A percentile compares a stretch with the other conserved stretches of the same genome.
Conservation (phyloP, 2,329 filamentous ascomycete genomes). For the Pseudogymnoascus sp. region DNA sequence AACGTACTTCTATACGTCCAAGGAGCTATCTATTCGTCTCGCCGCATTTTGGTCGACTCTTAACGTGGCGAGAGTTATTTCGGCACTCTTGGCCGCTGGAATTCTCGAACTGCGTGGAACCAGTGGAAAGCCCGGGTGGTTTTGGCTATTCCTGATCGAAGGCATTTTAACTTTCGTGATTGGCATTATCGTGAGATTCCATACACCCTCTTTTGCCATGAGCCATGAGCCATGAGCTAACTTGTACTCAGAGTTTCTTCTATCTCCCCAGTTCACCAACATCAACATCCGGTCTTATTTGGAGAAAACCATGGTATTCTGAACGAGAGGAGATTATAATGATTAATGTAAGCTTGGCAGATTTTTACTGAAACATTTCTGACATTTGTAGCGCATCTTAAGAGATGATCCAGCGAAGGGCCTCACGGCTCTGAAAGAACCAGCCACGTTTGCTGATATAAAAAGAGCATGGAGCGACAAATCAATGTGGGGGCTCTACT, state of each 20-base stretch:
- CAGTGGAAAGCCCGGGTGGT: slow-evolving; percentile 42
- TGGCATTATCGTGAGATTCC: slow-evolving; percentile 31
- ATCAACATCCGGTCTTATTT: slow-evolving; percentile 52
- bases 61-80: slow-evolving; percentile 34
- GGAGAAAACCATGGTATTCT: slow-evolving; percentile 56
- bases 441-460: slow-evolving; percentile 35
- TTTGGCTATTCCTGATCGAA: slow-evolving; percentile 42
- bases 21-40: slow-evolving; percentile 57
- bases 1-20: slow-evolving; percentile 63
- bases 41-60: slow-evolving; percentile 58
- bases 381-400: slow-evolving; percentile 31
- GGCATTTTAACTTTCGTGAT: slow-evolving; percentile 40
- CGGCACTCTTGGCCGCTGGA: slow-evolving; percentile 39
- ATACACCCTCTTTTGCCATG: no score
- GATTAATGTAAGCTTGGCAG: slow-evolving; percentile 39
- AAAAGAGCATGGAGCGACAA: slow-evolving; percentile 36
- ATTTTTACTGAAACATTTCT: neutral
- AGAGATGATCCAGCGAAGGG: slow-evolving; percentile 47
- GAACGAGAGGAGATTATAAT: slow-evolving; percentile 62
- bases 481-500: slow-evolving; percentile 42
- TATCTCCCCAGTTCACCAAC: slow-evolving; percentile 58
- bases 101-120: slow-evolving; percentile 43
- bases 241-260: slow-evolving; percentile 34
- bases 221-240: neutral
- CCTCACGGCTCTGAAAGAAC: slow-evolving; percentile 37